phyloP scores from a whole-genome alignment of 345 rosid species.

The Diplotaxis tenuifolia region DNA sequence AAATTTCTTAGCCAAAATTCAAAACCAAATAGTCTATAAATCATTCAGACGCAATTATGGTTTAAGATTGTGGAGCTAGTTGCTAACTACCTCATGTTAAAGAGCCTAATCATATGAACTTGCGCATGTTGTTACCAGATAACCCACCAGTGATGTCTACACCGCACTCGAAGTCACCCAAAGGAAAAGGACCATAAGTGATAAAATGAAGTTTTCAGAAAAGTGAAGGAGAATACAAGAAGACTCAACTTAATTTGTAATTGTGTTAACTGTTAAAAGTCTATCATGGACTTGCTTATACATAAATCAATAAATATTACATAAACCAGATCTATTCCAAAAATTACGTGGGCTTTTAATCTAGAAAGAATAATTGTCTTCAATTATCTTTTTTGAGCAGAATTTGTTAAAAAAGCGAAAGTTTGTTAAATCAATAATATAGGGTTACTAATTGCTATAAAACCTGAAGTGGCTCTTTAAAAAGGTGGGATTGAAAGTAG shows the following conservation, averaged over 20 bases:
- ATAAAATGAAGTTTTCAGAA: background rate
- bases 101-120: background rate
- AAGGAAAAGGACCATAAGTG: slow-evolving; percentile 13
- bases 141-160: too few relatives aligned
- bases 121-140: too few relatives aligned
- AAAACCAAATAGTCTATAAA: background rate
- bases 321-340: too few relatives aligned
- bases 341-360: too few relatives aligned
- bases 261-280: background rate
- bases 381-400: too few relatives aligned
- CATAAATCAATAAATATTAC: too few relatives aligned
- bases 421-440: too few relatives aligned
- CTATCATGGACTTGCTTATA: too few relatives aligned
- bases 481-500: slow-evolving; percentile 5
- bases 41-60: background rate
- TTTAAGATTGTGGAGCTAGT: background rate
- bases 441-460: too few relatives aligned
- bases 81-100: background rate
- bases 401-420: too few relatives aligned
- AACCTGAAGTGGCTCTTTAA: background rate
- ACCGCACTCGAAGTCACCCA: background rate
- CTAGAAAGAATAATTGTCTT: too few relatives aligned
- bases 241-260: background rate
- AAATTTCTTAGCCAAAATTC: background rate
- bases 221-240: background rate